phyloP scores from a whole-genome alignment of 345 rosid species.

The sweet orange (Citrus sinensis) region DNA sequence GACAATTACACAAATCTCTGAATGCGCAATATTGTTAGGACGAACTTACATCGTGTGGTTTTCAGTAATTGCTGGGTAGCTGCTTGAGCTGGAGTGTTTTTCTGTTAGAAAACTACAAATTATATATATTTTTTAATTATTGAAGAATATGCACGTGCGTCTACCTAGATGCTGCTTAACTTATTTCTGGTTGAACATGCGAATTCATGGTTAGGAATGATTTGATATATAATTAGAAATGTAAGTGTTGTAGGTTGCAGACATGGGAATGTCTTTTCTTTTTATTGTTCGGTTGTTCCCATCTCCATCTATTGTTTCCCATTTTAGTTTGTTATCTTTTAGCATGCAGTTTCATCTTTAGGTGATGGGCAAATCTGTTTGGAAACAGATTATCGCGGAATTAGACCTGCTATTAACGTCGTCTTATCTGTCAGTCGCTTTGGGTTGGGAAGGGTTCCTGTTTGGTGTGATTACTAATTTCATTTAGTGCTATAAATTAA shows the following conservation, averaged over 20 bases:
- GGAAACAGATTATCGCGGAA: too few relatives aligned
- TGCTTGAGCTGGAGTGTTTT: constrained; percentile 15
- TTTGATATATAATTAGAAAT: background rate
- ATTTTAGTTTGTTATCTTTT: background rate
- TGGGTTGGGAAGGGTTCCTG: background rate
- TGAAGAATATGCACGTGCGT: constrained; percentile 4
- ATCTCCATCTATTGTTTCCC: background rate
- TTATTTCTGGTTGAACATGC: constrained; percentile 4
- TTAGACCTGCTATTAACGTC: too few relatives aligned
- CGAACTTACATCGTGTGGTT: constrained; percentile 19
- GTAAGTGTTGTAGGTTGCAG: constrained; percentile 2
- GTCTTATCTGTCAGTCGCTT: too few relatives aligned
- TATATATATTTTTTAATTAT: constrained; percentile 23
- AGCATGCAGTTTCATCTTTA: background rate
- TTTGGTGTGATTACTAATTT: background rate
- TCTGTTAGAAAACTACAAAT: constrained; percentile 16
- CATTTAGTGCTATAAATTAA: background rate
- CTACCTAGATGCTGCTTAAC: constrained; percentile 1
- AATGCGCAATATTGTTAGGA: constrained; percentile 22
- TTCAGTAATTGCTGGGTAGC: constrained; percentile 10
- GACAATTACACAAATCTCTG: constrained; percentile 24
- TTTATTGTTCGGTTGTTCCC: background rate
- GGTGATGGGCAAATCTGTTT: background rate
- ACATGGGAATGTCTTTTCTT: background rate
- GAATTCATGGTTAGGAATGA: constrained; percentile 8